Percentiles rank a stretch among this genome's conserved stretches.
Evolutionary conservation across 768 basidiomycete genomes (phyloP).

Genomic region (Lentinula edodes): DNA sequence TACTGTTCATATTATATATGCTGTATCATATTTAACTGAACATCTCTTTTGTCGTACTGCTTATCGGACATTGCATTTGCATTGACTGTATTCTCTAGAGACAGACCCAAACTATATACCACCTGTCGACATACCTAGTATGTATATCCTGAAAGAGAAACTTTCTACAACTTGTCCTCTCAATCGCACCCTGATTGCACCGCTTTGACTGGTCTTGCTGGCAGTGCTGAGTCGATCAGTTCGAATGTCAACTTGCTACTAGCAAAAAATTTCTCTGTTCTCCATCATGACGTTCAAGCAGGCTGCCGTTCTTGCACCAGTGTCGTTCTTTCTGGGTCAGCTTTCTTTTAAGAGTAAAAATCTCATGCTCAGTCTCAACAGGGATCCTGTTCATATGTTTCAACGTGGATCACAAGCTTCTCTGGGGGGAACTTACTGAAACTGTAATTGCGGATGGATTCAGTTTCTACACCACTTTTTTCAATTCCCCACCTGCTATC

Average conservation of each 20-base stretch:
- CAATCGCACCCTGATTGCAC: background rate
- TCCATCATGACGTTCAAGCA: constrained; percentile 78
- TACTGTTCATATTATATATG: background rate
- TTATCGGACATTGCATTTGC: constrained; percentile 4
- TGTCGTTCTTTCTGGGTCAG: constrained; percentile 85
- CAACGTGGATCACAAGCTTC: constrained; percentile 81
- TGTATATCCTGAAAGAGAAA: background rate
- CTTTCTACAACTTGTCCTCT: background rate
- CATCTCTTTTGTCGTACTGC: background rate
- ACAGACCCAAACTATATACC: background rate
- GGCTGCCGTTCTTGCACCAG: constrained; percentile 81
- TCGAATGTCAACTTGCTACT: background rate
- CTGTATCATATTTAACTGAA: background rate
- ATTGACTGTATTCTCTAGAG: constrained; percentile 1
- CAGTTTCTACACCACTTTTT: constrained; percentile 90
- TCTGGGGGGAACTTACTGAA: constrained; percentile 65
- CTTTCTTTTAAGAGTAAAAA: constrained; percentile 10
- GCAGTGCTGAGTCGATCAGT: background rate
- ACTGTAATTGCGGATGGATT: constrained; percentile 70
- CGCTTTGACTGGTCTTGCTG: background rate
- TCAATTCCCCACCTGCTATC: constrained; percentile 87
- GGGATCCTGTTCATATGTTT: constrained; percentile 82
- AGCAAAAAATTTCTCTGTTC: constrained; percentile 5
- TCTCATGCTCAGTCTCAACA: constrained; percentile 19
- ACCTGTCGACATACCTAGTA: constrained; percentile 2